Evolutionary conservation across 225 moss, liverwort and hornwort species (phyloP).

Genomic region (Pseudoscleropodium purum): DNA sequence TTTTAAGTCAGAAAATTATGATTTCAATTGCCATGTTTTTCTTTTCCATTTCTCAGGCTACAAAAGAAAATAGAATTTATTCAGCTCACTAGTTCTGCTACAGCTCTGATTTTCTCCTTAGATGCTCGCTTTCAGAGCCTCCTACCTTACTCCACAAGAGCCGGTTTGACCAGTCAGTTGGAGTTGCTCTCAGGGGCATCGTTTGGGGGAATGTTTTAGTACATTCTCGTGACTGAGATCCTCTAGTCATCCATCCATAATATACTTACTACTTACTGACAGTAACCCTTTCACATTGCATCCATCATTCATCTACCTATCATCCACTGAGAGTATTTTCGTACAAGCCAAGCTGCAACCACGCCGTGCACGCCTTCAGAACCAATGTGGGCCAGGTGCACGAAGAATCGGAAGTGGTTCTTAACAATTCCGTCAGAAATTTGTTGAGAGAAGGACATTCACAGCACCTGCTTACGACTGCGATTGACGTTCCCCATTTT

Average conservation of each 20-base stretch:
- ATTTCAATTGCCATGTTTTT: too few species aligned
- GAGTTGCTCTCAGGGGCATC: background rate
- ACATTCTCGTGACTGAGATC: background rate
- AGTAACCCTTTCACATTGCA: background rate
- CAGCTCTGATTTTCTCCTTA: too few species aligned
- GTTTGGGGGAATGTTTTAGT: background rate
- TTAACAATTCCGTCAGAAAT: background rate
- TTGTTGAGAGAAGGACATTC: background rate
- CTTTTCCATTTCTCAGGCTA: too few species aligned
- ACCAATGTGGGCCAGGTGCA: background rate
- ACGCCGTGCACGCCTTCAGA: background rate
- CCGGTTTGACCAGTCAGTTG: too few species aligned
- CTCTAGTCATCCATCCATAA: background rate
- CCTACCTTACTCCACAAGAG: too few species aligned
- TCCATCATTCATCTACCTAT: background rate
- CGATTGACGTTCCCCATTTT: background rate
- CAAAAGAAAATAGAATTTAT: too few species aligned
- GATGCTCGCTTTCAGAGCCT: too few species aligned
- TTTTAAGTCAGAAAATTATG: too few species aligned
- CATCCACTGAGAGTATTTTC: background rate
- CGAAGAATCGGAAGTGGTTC: background rate
- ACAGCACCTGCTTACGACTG: background rate
- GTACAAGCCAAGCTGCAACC: background rate
- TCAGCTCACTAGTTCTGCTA: too few species aligned
- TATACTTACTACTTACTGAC: too few species aligned